Conservation (phyloP, 164 flowering plant species). For the Piper longum region DNA sequence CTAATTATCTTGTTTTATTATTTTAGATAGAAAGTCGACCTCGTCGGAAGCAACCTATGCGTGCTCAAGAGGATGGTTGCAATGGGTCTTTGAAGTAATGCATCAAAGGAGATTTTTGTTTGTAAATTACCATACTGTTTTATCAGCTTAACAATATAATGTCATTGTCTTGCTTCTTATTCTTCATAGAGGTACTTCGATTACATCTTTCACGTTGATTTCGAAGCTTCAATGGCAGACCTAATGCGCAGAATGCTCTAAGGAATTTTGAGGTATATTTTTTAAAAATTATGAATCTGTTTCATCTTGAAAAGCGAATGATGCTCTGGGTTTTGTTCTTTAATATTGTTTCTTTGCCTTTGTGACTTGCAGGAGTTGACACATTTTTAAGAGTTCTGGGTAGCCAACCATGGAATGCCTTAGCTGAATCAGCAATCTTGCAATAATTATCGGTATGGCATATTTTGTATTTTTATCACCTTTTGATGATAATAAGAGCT, state of each 20-base stretch:
- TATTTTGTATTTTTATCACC: no score
- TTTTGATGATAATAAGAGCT: no score
- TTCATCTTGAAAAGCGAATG: not conserved
- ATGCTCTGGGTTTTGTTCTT: not conserved
- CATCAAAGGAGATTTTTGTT: not conserved
- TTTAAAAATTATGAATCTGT: not conserved
- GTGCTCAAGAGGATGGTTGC: slow-evolving; percentile 27
- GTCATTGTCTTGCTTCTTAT: not conserved
- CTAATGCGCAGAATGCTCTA: slow-evolving; percentile 75
- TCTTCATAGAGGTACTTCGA: slow-evolving; percentile 51
- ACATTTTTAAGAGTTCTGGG: slow-evolving; percentile 78
- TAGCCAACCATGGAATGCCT: slow-evolving; percentile 29
- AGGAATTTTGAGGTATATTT: slow-evolving; percentile 47
- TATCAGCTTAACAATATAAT: no score
- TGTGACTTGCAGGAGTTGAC: slow-evolving; percentile 53
- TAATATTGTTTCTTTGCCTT: not conserved
- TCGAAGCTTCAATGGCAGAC: slow-evolving; percentile 93
- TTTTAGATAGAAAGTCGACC: slow-evolving; percentile 94
- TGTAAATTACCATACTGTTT: no score
- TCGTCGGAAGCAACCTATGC: slow-evolving; percentile 40
- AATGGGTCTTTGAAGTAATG: slow-evolving; percentile 43
- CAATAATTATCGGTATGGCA: no score
- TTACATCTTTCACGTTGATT: slow-evolving; percentile 84
- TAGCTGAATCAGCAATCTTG: not conserved
- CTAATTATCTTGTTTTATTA: slow-evolving; percentile 1